Evolutionary conservation across 129 eudicot genomes (phyloP), one percentile per base, ranked within the genome.

Genomic region (Deinandra increscens): DNA sequence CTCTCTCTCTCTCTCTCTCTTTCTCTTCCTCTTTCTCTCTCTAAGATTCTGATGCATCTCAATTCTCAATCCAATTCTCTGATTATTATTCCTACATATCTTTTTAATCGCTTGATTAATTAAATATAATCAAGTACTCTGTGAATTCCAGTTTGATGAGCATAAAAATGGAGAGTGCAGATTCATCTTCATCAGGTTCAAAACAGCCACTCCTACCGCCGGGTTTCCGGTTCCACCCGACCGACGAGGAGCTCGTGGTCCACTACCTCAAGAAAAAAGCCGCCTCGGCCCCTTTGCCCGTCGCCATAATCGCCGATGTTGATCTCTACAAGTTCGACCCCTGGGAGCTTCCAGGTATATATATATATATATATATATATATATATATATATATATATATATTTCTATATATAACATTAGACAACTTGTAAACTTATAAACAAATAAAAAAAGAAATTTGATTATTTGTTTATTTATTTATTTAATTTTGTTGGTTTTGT

Each of bases 121-220:
- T 56, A 45, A 60, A 61, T 18, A 48, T 60, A 72, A n/a, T n/a
- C n/a, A n/a, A n/a, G n/a, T n/a, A 60, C 69, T 18, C 31, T 13
- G 38, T 41, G 22, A 17, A 49, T 13, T 49, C 29, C 7, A 63
- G 38, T 10, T 44, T 63, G 46, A 39, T 73, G 50, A 71, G 45
- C 22, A 69, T 38, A 29, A 46, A 67, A 19, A 87, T 87, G 95
- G 97, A 91, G 67, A 91, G 95, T 66, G 83, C 91, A 18, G 95
- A 87, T 62, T 81, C 95, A 20, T 84, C n/a, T n/a, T n/a, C 95
- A 19, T 69, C 86, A 10, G 79, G 81, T 39, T 70, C 85, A 9
- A 91, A 81, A 82, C 97, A 91, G 70, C 97, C 92, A 5, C 84
- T 83, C 66, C 84, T 91, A 42, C 97, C 97, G 12, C 97, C 97